phyloP scores from a whole-genome alignment of 2,329 filamentous ascomycete species.

The Talaromyces sp. region DNA sequence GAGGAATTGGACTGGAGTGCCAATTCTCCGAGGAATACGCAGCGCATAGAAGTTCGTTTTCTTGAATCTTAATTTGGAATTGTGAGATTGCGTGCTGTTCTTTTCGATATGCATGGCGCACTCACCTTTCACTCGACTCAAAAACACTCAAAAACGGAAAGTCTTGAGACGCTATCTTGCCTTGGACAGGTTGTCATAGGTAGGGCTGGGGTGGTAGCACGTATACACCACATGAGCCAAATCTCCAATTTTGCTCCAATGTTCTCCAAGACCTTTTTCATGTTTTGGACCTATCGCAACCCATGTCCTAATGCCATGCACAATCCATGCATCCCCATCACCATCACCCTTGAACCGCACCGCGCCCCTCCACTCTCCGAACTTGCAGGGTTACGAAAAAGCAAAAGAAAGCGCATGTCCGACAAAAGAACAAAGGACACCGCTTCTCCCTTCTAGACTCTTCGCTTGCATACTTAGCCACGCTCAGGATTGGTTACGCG shows the following conservation, averaged over 20 bases:
- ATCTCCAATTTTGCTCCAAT: background rate
- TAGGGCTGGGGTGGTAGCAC: background rate
- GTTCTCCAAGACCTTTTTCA: background rate
- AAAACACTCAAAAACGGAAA: background rate
- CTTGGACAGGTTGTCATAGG: background rate
- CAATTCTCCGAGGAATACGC: background rate
- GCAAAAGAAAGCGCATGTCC: background rate
- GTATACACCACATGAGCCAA: background rate
- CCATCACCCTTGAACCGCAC: background rate
- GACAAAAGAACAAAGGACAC: constrained; percentile 8
- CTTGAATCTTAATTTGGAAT: background rate
- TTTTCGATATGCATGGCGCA: background rate
- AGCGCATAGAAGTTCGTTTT: background rate
- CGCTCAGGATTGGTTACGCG: constrained; percentile 9
- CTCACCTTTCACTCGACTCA: background rate
- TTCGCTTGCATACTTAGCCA: constrained; percentile 16
- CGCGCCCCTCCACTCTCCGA: background rate
- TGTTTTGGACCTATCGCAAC: background rate
- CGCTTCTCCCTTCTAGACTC: constrained; percentile 17
- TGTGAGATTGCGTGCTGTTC: background rate
- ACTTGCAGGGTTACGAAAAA: background rate
- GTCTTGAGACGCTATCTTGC: background rate
- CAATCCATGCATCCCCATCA: background rate
- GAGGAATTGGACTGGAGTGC: background rate
- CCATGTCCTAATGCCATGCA: background rate